Percentiles rank a stretch among this genome's conserved stretches.
These are phyloP conservation scores for Backusella liffmaniae DNA, from an alignment of 192 early-diverging fungal genomes.

Conservation along the genomic window DNA sequence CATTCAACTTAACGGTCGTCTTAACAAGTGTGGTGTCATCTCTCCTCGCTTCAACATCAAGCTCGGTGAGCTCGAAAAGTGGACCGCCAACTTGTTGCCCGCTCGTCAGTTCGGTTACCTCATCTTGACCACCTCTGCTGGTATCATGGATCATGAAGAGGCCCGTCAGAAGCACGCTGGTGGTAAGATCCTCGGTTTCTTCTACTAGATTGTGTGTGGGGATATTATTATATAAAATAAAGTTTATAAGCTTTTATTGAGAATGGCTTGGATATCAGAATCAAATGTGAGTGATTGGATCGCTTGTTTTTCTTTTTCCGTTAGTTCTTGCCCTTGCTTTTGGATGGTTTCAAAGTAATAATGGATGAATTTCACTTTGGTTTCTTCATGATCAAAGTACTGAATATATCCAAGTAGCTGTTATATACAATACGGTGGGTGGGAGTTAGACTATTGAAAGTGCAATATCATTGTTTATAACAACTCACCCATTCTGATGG, in stretches of 20 bases:
- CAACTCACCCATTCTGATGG: neutral
- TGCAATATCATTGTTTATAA: no score
- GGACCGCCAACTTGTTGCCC: conserved; percentile 95
- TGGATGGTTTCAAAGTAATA: neutral
- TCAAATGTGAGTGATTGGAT: conserved; percentile 4
- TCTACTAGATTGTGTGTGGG: conserved; percentile 60
- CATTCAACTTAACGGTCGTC: conserved; percentile 95
- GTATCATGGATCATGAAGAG: conserved; percentile 99
- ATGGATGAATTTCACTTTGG: neutral
- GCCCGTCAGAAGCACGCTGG: conserved; percentile 95
- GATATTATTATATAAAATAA: neutral
- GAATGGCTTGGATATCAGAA: neutral
- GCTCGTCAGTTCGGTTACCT: conserved; percentile 99
- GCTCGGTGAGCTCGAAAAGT: conserved; percentile 92
- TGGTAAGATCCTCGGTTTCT: conserved; percentile 97
- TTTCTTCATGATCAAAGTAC: conserved; percentile 3
- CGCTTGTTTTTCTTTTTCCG: neutral
- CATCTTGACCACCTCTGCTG: conserved; percentile 87
- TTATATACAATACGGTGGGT: neutral
- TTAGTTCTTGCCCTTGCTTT: neutral
- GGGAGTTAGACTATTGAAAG: no score
- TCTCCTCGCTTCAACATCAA: conserved; percentile 98
- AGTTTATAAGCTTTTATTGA: conserved; percentile 1
- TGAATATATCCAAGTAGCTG: neutral
- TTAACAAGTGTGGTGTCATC: conserved; percentile 99